Base-by-base conservation (phyloP, 306 rosid genomes). In the Rosa lucieae region DNA sequence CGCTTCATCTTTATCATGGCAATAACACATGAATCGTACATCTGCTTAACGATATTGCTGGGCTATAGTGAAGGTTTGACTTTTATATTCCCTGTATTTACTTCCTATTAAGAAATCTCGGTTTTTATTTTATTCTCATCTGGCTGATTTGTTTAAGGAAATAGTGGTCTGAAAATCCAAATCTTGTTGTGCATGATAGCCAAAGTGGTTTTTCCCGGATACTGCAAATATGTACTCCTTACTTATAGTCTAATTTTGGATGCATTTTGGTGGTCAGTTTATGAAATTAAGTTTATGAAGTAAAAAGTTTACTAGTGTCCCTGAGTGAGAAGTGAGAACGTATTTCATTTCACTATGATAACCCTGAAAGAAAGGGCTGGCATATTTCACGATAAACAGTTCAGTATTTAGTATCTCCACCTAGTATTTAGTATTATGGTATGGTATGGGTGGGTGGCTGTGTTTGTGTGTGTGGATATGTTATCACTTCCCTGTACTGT, bases 1-100 rank as follows among this genome's bases (percentile, higher is more conserved):
- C 92, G 98, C 49, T 95, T 95, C 89, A 95, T 95, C 87, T 95
- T 95, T 84, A 87, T 95, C 79, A 95, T 95, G 99, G 99, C 98
- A 37, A 82, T 95, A 76, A 95, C 99, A 43, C 99, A 95, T 82
- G 76, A 93, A 80, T 91, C 96, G 76, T 95, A 95, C 84, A 95
- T 98, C 87, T 95, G 99, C 90, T 89, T 95, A 76, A 95, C 98
- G 20, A 95, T 95, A 97, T 82, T 95, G 89, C 86, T 95, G 74
- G 35, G 97, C 97, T 55, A 90, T 95, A 86, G 99, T 95, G 76
- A 93, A 95, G 98, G 99, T 93, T 55, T 79, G 84, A 53, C 42
- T 78, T 75, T 78, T 2, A 1, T 15, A 14, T 11, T 32, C 18
- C 68, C 3, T 37, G 53, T 18, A 18, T 10, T 39, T 76, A 15